Percentiles rank a stretch among this genome's conserved stretches.
Conservation (phyloP, 257 asterid genomes). For the Solanum pinnatisectum region DNA sequence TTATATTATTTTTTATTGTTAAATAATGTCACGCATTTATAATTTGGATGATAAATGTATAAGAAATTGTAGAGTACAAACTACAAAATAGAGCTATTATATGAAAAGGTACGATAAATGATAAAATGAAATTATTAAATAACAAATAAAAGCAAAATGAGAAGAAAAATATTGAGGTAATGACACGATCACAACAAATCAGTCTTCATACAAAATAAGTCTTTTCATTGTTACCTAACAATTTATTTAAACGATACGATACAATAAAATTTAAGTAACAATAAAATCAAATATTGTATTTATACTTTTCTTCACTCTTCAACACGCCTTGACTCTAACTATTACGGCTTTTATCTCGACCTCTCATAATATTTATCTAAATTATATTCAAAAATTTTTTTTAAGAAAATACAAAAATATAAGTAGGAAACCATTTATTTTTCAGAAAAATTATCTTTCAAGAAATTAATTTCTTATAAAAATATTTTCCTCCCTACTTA, state of each 20-base stretch:
- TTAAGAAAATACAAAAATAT: too few species aligned
- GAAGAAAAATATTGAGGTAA: neutral
- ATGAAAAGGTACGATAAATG: too few species aligned
- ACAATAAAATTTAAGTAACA: neutral
- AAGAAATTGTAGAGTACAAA: too few species aligned
- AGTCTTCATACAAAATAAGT: neutral
- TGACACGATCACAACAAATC: fast-evolving
- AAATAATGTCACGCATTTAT: neutral
- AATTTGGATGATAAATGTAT: too few species aligned
- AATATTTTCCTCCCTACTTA: too few species aligned
- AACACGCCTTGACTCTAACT: fast-evolving
- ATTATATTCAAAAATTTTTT: neutral
- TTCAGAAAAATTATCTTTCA: too few species aligned
- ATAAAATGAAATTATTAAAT: too few species aligned
- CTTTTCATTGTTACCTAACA: neutral
- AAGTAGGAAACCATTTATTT: too few species aligned
- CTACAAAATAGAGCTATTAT: too few species aligned
- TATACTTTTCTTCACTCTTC: neutral
- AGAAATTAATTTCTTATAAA: too few species aligned
- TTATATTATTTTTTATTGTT: fast-evolving
- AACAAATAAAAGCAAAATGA: neutral
- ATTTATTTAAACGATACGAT: neutral
- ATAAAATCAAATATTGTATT: neutral
- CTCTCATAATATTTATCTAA: neutral
- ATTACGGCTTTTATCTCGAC: fast-evolving